Conservation (phyloP, 1,284 basidiomycete species). For the Agroathelia rolfsii region DNA sequence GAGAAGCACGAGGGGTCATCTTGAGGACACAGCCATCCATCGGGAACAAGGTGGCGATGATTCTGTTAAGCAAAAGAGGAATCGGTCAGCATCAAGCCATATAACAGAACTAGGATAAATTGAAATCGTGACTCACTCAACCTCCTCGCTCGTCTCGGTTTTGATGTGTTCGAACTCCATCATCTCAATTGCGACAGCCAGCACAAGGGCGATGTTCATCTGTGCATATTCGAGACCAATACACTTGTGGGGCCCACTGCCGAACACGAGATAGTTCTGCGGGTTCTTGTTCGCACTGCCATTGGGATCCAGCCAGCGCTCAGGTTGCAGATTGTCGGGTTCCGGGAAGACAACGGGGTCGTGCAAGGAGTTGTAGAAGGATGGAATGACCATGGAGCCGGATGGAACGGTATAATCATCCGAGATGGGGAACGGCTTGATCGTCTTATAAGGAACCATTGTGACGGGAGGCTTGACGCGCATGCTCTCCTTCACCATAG, state of each 20-base stretch:
- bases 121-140: slow-evolving; percentile 50
- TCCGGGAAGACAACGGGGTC: slow-evolving; percentile 84
- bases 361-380: slow-evolving; percentile 92
- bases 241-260: slow-evolving; percentile 88
- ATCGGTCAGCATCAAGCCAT: background rate
- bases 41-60: slow-evolving; percentile 93
- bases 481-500: slow-evolving; percentile 88
- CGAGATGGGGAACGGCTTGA: slow-evolving; percentile 86
- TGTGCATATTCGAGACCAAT: slow-evolving; percentile 90
- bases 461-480: slow-evolving; percentile 87
- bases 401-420: slow-evolving; percentile 87
- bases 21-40: slow-evolving; percentile 84
- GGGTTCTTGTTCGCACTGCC: slow-evolving; percentile 78
- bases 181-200: slow-evolving; percentile 76
- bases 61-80: slow-evolving; percentile 31
- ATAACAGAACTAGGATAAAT: slow-evolving; percentile 3
- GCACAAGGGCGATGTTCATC: slow-evolving; percentile 83
- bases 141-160: slow-evolving; percentile 74
- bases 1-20: slow-evolving; percentile 47
- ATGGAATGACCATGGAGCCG: slow-evolving; percentile 92
- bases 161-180: slow-evolving; percentile 86
- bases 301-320: slow-evolving; percentile 88
- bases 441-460: slow-evolving; percentile 93
- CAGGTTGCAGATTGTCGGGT: slow-evolving; percentile 77
- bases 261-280: slow-evolving; percentile 95